phyloP scores from a whole-genome alignment of 2,329 filamentous ascomycete species.

The Emmonsiellopsis sp. region DNA sequence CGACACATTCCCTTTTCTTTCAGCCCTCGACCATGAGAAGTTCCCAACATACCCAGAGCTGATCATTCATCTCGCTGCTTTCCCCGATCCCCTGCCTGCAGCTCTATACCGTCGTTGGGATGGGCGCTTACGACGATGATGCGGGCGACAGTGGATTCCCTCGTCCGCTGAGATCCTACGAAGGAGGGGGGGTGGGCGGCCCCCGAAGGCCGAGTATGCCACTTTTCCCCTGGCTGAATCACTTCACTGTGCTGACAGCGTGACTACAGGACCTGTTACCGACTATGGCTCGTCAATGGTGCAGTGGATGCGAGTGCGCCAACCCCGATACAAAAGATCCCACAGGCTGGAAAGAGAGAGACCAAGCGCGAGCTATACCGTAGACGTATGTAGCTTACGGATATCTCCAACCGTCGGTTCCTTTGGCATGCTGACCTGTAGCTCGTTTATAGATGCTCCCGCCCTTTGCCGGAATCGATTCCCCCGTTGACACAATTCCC shows the following conservation, averaged over 20 bases:
- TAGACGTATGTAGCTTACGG: constrained; percentile 56
- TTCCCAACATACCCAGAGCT: background rate
- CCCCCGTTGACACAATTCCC: constrained; percentile 77
- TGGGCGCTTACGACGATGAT: constrained; percentile 34
- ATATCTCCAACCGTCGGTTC: background rate
- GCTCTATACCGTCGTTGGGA: constrained; percentile 8
- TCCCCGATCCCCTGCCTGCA: background rate
- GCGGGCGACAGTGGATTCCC: constrained; percentile 19
- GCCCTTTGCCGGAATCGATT: constrained; percentile 63
- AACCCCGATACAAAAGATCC: constrained; percentile 63
- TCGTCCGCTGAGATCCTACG: constrained; percentile 10
- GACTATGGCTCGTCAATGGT: constrained; percentile 86
- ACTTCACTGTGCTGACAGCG: background rate
- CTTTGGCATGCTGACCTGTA: constrained; percentile 12
- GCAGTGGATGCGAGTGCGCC: constrained; percentile 81
- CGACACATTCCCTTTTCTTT: too few species aligned
- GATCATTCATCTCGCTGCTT: background rate
- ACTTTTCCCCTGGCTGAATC: background rate
- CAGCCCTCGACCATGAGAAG: background rate
- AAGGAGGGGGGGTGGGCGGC: constrained; percentile 14
- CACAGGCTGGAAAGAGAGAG: constrained; percentile 70
- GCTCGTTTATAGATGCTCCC: constrained; percentile 62
- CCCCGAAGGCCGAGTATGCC: constrained; percentile 33
- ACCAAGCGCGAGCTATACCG: constrained; percentile 79
- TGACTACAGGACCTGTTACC: constrained; percentile 65